These are phyloP conservation scores for Termitomyces sp. DNA, from an alignment of 768 basidiomycete genomes.

Conservation along the genomic window DNA sequence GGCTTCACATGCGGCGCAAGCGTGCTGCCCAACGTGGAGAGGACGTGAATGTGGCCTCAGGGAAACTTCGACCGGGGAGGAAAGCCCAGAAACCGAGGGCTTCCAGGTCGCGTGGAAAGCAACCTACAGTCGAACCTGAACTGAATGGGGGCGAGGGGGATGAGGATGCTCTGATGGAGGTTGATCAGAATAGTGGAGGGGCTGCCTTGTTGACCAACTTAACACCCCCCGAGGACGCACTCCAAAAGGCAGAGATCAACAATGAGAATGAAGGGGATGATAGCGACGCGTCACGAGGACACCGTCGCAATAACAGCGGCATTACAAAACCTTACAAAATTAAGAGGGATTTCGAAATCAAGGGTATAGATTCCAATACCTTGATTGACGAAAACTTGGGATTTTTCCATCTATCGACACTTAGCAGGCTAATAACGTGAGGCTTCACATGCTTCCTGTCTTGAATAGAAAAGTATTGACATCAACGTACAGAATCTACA, in stretches of 20 bases:
- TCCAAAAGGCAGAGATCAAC: background rate
- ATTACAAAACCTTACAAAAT: conserved; percentile 46
- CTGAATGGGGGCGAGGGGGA: background rate
- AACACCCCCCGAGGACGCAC: background rate
- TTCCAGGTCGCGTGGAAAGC: conserved; percentile 16
- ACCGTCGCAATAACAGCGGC: conserved; percentile 29
- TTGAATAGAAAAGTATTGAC: background rate
- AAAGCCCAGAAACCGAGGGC: conserved; percentile 22
- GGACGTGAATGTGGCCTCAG: conserved; percentile 25
- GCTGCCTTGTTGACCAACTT: background rate
- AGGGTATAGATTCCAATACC: conserved; percentile 44
- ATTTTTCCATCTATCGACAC: conserved; percentile 43
- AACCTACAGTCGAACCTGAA: conserved; percentile 5
- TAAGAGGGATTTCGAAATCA: conserved; percentile 36
- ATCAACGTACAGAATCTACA: conserved; percentile 19
- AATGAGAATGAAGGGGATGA: background rate
- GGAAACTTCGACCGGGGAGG: conserved; percentile 39
- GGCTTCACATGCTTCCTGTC: background rate
- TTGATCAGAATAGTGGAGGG: conserved; percentile 7
- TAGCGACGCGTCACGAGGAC: conserved; percentile 2
- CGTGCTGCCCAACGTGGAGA: conserved; percentile 50
- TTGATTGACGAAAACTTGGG: conserved; percentile 45
- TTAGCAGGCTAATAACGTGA: conserved; percentile 42
- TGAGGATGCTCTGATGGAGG: conserved; percentile 11
- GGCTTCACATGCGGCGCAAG: conserved; percentile 72